A percentile compares a stretch with the other conserved stretches of the same genome.
These are phyloP conservation scores for Bisporella sp. DNA, from an alignment of 2,329 filamentous ascomycete species.

Conservation along the genomic window DNA sequence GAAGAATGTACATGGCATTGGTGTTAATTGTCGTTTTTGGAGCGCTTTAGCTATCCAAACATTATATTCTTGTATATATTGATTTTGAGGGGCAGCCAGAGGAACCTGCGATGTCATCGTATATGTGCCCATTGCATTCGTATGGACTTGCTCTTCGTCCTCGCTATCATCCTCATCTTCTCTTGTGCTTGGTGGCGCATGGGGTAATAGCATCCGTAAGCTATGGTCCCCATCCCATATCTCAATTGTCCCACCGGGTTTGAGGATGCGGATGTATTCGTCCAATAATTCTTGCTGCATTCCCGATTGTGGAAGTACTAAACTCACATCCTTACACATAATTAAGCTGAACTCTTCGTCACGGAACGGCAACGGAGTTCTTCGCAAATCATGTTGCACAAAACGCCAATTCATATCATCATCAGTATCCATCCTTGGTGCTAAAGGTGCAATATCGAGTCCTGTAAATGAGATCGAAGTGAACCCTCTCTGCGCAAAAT, in stretches of 20 bases:
- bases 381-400: conserved; percentile 78
- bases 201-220: conserved; percentile 75
- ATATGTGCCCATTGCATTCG: conserved; percentile 70
- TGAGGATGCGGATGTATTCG: conserved; percentile 71
- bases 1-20: conserved; percentile 73
- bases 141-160: conserved; percentile 56
- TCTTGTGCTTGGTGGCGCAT: conserved; percentile 46
- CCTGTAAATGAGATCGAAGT: conserved; percentile 71
- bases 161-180: conserved; percentile 33
- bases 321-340: conserved; percentile 76
- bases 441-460: conserved; percentile 71
- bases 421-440: conserved; percentile 51
- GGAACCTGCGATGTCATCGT: conserved; percentile 76
- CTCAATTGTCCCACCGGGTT: conserved; percentile 73
- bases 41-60: conserved; percentile 72
- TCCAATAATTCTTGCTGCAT: conserved; percentile 52
- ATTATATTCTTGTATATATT: conserved; percentile 78
- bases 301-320: conserved; percentile 52
- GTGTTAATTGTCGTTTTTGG: conserved; percentile 60
- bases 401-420: conserved; percentile 84
- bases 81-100: conserved; percentile 73
- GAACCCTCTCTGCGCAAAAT: conserved; percentile 63
- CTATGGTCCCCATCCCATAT: conserved; percentile 86
- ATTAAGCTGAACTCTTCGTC: conserved; percentile 80
- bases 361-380: conserved; percentile 68